These are phyloP conservation scores for Rubia peregrina DNA, from an alignment of 305 asterid species.

Conservation along the genomic window DNA sequence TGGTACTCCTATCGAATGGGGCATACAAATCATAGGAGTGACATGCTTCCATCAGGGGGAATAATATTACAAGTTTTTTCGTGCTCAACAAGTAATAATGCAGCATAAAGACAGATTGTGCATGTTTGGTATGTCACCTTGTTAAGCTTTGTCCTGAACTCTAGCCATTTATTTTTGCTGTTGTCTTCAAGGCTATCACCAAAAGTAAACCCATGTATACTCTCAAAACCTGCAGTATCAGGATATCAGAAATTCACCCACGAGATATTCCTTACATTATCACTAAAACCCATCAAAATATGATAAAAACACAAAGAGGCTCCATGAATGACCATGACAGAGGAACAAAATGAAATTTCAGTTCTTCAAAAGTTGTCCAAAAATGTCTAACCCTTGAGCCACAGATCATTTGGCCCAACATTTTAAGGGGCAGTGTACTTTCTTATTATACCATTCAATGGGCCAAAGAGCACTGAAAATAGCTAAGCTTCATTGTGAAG, in stretches of 20 bases:
- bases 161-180: conserved; percentile 64
- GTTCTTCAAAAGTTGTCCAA: neutral
- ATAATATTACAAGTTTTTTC: neutral
- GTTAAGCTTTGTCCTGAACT: conserved; percentile 55
- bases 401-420: neutral
- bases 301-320: neutral
- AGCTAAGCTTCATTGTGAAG: too few relatives aligned
- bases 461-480: neutral
- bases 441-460: neutral
- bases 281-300: neutral
- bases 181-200: conserved; percentile 80
- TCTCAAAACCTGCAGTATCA: conserved; percentile 58
- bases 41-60: neutral
- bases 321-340: neutral
- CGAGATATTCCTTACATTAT: neutral
- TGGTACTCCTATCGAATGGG: neutral
- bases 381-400: neutral
- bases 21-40: neutral
- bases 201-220: conserved; percentile 76
- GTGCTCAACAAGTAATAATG: neutral
- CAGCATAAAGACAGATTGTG: neutral
- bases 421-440: neutral
- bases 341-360: neutral
- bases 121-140: conserved; percentile 37
- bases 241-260: conserved; percentile 7